Evolutionary conservation across 306 rosid genomes (phyloP), one percentile per base, ranked within the genome.

Genomic region (Pachyrhizus erosus): DNA sequence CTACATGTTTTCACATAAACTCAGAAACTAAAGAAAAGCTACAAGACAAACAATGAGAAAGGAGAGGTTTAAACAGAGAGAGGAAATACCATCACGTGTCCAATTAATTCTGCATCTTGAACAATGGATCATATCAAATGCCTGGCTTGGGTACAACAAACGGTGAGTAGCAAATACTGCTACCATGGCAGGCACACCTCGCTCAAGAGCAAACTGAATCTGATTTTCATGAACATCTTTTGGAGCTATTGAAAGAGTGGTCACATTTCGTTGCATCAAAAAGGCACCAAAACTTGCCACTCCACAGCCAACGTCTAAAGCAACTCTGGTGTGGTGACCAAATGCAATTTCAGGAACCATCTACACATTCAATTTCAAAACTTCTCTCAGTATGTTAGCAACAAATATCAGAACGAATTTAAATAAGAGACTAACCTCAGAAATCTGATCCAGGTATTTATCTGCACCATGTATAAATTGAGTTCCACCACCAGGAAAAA

Each of bases 131-230:
- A 94, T 81, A 76, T 94, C 98, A 84, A 94, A 94, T 78, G 97
- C 98, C 87, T 92, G 97, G 81, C 97, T 94, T 42, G 98, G 95
- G 86, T 87, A 91, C 76, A 85, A 70, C 78, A 92, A 84, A 26
- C 92, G 94, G 27, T 58, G 95, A 2, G 94, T 89, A 46, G 92
- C 94, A 81, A 94, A 90, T 39, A 82, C 87, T 29, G 95, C 90
- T 54, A 88, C 89, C 92, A 90, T 89, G 66, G 95, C 95, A 82
- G 98, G 97, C 84, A 93, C 95, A 13, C 98, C 98, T 55, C 97
- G 98, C 87, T 94, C 98, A 76, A 94, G 86, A 61, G 98, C 97
- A 87, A 94, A 91, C 83, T 93, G 98, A 82, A 94, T 88, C 95
- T 88, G 97, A 82, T 94, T 93, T 81, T 91, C 92, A 57, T 90